Conservation (phyloP, 169 alveolate species). For the Pseudocohnilembus persalinus region DNA sequence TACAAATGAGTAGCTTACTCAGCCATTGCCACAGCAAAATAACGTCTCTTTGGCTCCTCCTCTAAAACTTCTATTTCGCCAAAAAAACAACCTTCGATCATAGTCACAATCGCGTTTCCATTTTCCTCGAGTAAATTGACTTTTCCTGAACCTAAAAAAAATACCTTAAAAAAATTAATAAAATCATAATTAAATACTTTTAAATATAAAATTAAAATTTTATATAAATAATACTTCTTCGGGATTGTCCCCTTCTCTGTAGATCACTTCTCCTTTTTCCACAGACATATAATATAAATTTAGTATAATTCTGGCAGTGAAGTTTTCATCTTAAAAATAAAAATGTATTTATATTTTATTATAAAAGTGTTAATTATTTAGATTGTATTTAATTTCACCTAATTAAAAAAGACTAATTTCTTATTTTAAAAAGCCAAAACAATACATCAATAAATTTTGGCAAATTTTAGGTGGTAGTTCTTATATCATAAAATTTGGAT, state of each 20-base stretch:
- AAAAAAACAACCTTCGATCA: conserved; percentile 27
- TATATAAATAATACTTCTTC: conserved; percentile 67
- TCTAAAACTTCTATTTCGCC: conserved; percentile 35
- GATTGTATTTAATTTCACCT: no score
- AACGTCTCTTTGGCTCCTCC: conserved; percentile 26
- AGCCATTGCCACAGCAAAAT: conserved; percentile 28
- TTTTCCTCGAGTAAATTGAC: conserved; percentile 54
- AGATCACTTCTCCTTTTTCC: conserved; percentile 51
- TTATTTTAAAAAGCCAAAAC: conserved; percentile 55
- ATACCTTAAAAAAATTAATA: neutral
- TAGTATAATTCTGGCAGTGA: conserved; percentile 58
- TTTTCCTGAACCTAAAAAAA: conserved; percentile 47
- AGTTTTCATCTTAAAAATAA: no score
- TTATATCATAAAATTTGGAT: conserved; percentile 43
- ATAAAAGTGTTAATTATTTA: no score
- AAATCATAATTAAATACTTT: no score
- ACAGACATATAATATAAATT: conserved; percentile 51
- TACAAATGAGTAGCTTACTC: conserved; percentile 22
- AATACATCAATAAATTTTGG: conserved; percentile 54
- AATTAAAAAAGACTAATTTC: conserved; percentile 56
- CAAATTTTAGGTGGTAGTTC: conserved; percentile 68
- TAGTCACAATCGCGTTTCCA: conserved; percentile 8
- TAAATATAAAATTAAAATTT: conserved; percentile 1
- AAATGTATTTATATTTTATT: no score
- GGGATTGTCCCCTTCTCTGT: conserved; percentile 62